phyloP scores from a whole-genome alignment of 2,329 filamentous ascomycete species.

The Biscogniauxia marginata region DNA sequence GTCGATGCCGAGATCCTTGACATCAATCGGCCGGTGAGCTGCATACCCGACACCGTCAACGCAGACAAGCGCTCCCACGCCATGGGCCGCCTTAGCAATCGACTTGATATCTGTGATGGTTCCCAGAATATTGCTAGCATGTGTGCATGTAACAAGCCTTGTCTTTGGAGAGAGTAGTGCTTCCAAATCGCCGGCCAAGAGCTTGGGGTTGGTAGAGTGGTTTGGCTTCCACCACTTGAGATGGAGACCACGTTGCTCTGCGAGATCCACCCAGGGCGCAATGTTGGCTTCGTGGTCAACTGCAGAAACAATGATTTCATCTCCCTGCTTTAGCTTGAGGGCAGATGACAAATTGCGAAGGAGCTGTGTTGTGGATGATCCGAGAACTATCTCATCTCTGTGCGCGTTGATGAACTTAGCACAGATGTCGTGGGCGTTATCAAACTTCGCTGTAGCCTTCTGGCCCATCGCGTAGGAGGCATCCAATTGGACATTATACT shows the following conservation, averaged over 20 bases:
- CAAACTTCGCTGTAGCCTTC: constrained; percentile 58
- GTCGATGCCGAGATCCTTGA: constrained; percentile 66
- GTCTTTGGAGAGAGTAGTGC: constrained; percentile 62
- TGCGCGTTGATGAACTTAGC: constrained; percentile 70
- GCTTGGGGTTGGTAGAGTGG: constrained; percentile 52
- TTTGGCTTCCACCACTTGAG: constrained; percentile 69
- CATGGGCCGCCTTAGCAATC: constrained; percentile 26
- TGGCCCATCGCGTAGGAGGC: constrained; percentile 64
- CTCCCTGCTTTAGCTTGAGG: constrained; percentile 51
- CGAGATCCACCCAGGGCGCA: constrained; percentile 69
- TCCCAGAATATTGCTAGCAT: constrained; percentile 50
- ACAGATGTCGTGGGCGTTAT: constrained; percentile 60
- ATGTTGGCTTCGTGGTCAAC: constrained; percentile 80
- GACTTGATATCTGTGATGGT: constrained; percentile 23
- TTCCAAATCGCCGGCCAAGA: constrained; percentile 56
- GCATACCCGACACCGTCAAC: constrained; percentile 78
- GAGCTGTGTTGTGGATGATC: constrained; percentile 72
- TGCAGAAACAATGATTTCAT: constrained; percentile 68
- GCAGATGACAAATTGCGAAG: constrained; percentile 67
- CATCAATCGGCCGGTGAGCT: constrained; percentile 69
- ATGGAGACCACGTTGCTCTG: constrained; percentile 55
- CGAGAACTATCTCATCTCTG: constrained; percentile 67
- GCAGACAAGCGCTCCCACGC: constrained; percentile 57
- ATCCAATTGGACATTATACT: constrained; percentile 73
- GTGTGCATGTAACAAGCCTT: constrained; percentile 69